Conservation (phyloP, 2,329 filamentous ascomycete species). For the Talaromyces verruculosus region DNA sequence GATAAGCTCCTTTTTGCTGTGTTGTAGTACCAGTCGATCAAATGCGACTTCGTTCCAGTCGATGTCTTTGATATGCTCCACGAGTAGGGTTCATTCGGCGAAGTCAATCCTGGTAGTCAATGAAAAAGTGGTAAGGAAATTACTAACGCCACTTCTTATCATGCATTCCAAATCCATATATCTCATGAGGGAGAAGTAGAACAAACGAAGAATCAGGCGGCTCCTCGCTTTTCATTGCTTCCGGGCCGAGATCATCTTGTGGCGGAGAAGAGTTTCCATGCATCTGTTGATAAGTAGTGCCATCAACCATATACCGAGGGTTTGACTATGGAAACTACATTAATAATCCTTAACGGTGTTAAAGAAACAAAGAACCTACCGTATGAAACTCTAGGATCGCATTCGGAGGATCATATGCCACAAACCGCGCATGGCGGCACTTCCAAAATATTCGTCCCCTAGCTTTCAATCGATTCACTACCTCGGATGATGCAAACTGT, state of each 20-base stretch:
- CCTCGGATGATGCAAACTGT: neutral
- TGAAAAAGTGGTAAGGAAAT: neutral
- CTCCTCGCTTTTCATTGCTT: neutral
- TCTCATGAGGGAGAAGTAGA: conserved; percentile 2
- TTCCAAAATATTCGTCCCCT: neutral
- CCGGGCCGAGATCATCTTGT: neutral
- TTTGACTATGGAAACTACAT: neutral
- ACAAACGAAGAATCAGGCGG: neutral
- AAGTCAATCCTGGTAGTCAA: neutral
- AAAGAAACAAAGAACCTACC: neutral
- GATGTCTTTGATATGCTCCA: neutral
- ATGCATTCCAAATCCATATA: conserved; percentile 5
- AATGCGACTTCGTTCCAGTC: neutral
- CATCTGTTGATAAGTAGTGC: neutral
- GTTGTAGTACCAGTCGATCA: neutral
- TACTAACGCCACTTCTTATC: conserved; percentile 14
- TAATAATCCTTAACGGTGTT: neutral
- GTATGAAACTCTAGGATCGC: neutral
- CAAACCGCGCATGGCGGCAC: neutral
- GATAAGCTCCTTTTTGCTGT: conserved; percentile 1
- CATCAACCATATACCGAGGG: conserved; percentile 5
- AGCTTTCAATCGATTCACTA: neutral
- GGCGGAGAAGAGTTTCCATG: neutral
- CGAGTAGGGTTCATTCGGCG: neutral
- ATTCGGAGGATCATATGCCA: conserved; percentile 4